Percentiles rank a stretch among this genome's conserved stretches.
Conservation (phyloP, 2,329 filamentous ascomycete species). For the Pseudocercospora macadamiae region DNA sequence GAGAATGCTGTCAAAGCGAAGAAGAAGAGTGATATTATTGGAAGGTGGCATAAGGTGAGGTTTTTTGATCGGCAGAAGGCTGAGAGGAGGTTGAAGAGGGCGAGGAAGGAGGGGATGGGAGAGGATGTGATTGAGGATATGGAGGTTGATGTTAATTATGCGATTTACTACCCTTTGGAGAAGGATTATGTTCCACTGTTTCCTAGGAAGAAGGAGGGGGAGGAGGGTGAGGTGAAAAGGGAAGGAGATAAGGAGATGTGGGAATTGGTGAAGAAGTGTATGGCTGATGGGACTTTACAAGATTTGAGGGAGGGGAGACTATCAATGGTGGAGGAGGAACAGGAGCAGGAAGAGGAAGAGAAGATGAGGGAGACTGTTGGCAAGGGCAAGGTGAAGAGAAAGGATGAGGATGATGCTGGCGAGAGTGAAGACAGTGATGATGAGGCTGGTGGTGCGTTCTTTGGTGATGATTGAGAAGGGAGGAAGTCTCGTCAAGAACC, state of each 20-base stretch:
- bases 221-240: constrained; percentile 30
- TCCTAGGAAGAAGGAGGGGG: constrained; percentile 34
- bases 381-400: background rate
- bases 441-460: constrained; percentile 42
- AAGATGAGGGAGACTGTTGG: too few relatives aligned
- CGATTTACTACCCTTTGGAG: constrained; percentile 70
- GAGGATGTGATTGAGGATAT: constrained; percentile 43
- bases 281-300: constrained; percentile 61
- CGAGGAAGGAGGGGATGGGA: constrained; percentile 54
- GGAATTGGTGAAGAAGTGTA: constrained; percentile 66
- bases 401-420: constrained; percentile 14
- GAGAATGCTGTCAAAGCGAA: constrained; percentile 62
- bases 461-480: constrained; percentile 24
- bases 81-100: constrained; percentile 65
- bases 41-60: constrained; percentile 79
- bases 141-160: constrained; percentile 76
- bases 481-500: background rate
- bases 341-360: constrained; percentile 1
- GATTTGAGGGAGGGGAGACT: constrained; percentile 58
- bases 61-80: constrained; percentile 86
- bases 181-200: constrained; percentile 69
- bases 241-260: constrained; percentile 64
- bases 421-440: constrained; percentile 35
- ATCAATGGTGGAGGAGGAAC: constrained; percentile 9
- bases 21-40: constrained; percentile 70